phyloP scores from a whole-genome alignment of 352 stramenopile genomes.

The Halophytophthora polymorphica region DNA sequence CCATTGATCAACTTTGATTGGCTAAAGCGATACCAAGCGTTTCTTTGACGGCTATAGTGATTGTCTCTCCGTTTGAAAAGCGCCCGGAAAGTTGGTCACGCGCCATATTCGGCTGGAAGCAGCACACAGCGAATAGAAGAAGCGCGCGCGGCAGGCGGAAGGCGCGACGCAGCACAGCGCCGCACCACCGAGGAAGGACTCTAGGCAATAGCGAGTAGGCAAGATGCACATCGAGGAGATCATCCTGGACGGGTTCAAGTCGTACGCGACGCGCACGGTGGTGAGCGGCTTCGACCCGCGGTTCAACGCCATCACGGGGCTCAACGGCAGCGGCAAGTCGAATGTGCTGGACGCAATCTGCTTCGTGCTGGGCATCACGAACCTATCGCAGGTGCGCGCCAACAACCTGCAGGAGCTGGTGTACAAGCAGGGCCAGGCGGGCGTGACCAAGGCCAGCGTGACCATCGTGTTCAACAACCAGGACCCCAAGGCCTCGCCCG shows the following conservation, averaged over 20 bases:
- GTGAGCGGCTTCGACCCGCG: slow-evolving; percentile 98
- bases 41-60: too few relatives aligned
- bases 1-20: too few relatives aligned
- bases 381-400: slow-evolving; percentile 97
- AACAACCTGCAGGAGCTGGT: slow-evolving; percentile 99
- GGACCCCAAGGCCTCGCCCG: slow-evolving; percentile 88
- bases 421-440: slow-evolving; percentile 99
- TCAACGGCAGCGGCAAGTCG: slow-evolving; percentile 99
- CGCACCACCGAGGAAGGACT: too few relatives aligned
- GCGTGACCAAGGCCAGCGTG: slow-evolving; percentile 98
- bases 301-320: slow-evolving; percentile 99
- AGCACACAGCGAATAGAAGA: neutral
- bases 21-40: too few relatives aligned
- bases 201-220: too few relatives aligned
- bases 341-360: slow-evolving; percentile 99
- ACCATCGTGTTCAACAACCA: slow-evolving; percentile 99
- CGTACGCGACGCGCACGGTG: slow-evolving; percentile 98
- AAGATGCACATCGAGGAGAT: slow-evolving; percentile 99
- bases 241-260: slow-evolving; percentile 99
- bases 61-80: too few relatives aligned
- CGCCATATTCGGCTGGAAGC: slow-evolving; percentile 52
- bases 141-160: slow-evolving; percentile 1
- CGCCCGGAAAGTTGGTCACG: slow-evolving; percentile 1
- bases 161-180: neutral
- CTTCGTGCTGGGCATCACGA: slow-evolving; percentile 99